Base-by-base conservation (phyloP, 2,329 filamentous ascomycete species). In the Teratosphaeria destructans region DNA sequence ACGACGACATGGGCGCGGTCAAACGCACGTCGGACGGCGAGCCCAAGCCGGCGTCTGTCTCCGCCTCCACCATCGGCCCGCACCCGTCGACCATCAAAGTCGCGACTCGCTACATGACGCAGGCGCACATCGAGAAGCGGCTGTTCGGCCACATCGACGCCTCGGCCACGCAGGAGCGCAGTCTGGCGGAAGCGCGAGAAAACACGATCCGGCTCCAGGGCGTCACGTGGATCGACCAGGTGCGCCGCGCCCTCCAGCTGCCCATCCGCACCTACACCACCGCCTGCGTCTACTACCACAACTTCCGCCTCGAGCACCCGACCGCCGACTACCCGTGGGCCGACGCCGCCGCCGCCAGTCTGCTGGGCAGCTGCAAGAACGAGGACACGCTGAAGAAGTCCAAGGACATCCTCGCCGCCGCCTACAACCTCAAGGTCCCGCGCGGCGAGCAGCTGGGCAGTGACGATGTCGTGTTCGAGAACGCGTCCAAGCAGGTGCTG, bases 311-410 rank as follows among this genome's bases (percentile, higher is more conserved):
- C 57, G 84, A 87, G 54, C 91, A 95, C 69, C 82, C 86, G n/a
- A 90, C 92, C 66, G 85, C 80, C 64, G 91, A 95, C 69, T 96
- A 95, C 74, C 89, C 63, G 39, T 88, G 72, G 91, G 86, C 71
- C 73, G 93, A 97, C 71, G 92, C 90, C 1, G 90, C 93, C 0
- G 84, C 94, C 6, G 90, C 94, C 0, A 88, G 90, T 27, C 78
- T 99, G 8, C 93, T 97, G 70, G 89, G 92, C 2, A 92, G 92
- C 2, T 97, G 93, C 79, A 99, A 99, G 77, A 91, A 95, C 54
- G 94, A 99, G 74, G 94, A 99, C 73, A 99, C 94, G 0, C 83
- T 96, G 65, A 99, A 99, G 77, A 97, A 97, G 78, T 95, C 90
- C 3, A 85, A 84, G 60, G 94, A 99, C 64, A 95, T 99, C 62